Base-by-base conservation (phyloP, 2,329 filamentous ascomycete species). In the Pseudogymnoascus sp. region DNA sequence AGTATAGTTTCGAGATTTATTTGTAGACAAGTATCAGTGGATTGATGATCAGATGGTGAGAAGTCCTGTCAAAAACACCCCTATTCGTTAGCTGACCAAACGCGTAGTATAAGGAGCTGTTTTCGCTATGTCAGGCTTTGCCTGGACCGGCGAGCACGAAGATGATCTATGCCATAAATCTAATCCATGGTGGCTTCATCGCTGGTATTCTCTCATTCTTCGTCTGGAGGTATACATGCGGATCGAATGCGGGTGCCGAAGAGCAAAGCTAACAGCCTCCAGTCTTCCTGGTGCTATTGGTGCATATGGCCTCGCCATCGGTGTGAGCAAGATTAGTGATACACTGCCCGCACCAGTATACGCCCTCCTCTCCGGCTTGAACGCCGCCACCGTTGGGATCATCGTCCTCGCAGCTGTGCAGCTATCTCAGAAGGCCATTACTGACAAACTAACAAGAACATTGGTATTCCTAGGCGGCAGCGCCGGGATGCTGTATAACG, bases 371-470 rank as follows among this genome's bases (percentile, higher is more conserved):
- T 89, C 86, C 0, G 89, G 89, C 0, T 78, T 92, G 4, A 91
- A 91, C 69, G 83, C 88, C 0, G 83, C 87, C 0, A 89, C 87
- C 0, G 88, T 91, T 0, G 89, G 89, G 0, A 83, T 91, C 29
- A 85, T 91, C 63, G 85, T 87, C 0, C 75, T 91, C 0, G 88
- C 89, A 1, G 88, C 87, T 0, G 84, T 90, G 0, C 77, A 89
- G 70, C 78, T 91, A 0, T 82, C 87, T 0, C 77, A 85, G 13
- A 90, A 89, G 67, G 83, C 88, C 0, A 86, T 91, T 62, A 86
- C 82, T 0, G 88, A 91, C 69, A 77, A 77, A 19, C 59, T 88
- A 2, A 86, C 88, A 0, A 77, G 88, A 1, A 75, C 87, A 0
- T 68, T 91, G 1, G 84, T 91, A 0, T 86, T 90, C 11, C 69